Base-by-base conservation (phyloP, 2,329 filamentous ascomycete genomes). In the Fusarium sp. region DNA sequence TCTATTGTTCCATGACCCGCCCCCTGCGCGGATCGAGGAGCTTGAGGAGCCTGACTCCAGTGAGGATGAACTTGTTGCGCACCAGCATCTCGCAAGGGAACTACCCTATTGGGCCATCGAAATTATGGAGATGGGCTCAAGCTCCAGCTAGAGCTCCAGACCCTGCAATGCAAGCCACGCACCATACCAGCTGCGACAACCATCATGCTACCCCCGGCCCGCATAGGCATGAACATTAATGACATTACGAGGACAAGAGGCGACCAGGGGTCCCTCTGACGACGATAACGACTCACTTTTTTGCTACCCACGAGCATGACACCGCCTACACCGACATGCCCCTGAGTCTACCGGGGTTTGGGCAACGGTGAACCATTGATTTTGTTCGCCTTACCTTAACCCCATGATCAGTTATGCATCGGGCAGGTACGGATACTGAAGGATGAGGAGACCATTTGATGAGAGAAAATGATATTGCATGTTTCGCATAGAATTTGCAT, bases 31-130 rank as follows among this genome's bases (percentile, higher is more conserved):
- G 40, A 88, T 88, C 62, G 85, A 87, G 40, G 86, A 88, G 77
- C 79, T 86, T 3, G 86, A 87, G 18, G 86, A 88, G 76, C 86
- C 86, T 14, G 81, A 83, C 61, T 86, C 84, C 27, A 82, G 81
- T 63, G 84, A 85, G 27, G 84, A 85, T 42, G 83, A 85, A 53
- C 77, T 78, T 46, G 74, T 80, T 17, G 78, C 82, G 13, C 80
- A 82, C 26, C 80, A 83, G 55, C 76, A 79, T n/a, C 78, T 87
- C 20, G 84, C 84, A 7, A 81, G 81, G 54, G 85, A 87, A 74
- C 77, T 88, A 14, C 86, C 86, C 2, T 87, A 86, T 72, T 87
- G 83, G 70, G 81, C 81, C 4, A 80, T 85, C 65, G 83, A 87
- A 75, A 84, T 83, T 64, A 87, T 87, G 83, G 85, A 87, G 70